Evolutionary conservation across 768 basidiomycete genomes (phyloP).

Genomic region (Tricholoma hemisulphureum): DNA sequence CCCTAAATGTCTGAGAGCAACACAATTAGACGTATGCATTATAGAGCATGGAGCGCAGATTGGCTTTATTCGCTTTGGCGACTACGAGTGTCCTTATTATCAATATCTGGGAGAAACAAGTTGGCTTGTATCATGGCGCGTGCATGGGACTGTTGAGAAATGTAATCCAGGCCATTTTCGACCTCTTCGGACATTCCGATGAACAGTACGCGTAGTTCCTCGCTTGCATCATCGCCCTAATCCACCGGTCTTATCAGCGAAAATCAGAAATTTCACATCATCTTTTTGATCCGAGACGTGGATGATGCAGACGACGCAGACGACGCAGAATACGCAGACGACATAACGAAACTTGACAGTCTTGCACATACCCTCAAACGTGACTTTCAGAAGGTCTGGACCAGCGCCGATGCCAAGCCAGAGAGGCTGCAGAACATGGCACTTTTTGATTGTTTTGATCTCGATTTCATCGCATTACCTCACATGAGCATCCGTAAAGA

Average conservation of each 20-base stretch:
- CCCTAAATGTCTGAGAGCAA: background rate
- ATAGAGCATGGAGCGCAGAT: constrained; percentile 97
- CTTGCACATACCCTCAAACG: constrained; percentile 81
- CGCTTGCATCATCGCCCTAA: constrained; percentile 89
- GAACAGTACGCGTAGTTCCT: constrained; percentile 32
- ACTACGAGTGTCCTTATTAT: constrained; percentile 93
- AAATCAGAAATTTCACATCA: no score
- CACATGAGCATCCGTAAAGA: constrained; percentile 90
- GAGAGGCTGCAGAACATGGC: constrained; percentile 69
- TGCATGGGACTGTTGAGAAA: constrained; percentile 99
- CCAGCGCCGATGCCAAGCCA: constrained; percentile 81
- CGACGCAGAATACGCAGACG: no score
- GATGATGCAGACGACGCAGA: no score
- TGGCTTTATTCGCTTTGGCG: constrained; percentile 93
- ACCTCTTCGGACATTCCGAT: constrained; percentile 63
- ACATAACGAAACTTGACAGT: constrained; percentile 83
- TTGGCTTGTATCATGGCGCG: constrained; percentile 96
- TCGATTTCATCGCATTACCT: constrained; percentile 87
- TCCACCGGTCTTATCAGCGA: no score
- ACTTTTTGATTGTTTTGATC: constrained; percentile 91
- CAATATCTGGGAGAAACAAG: constrained; percentile 99
- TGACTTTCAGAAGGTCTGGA: constrained; percentile 91
- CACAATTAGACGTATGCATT: background rate
- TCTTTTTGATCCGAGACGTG: constrained; percentile 98
- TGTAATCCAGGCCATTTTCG: constrained; percentile 96